Conservation (phyloP, 805 yeast genomes). For the Kazachstania taianensis region DNA sequence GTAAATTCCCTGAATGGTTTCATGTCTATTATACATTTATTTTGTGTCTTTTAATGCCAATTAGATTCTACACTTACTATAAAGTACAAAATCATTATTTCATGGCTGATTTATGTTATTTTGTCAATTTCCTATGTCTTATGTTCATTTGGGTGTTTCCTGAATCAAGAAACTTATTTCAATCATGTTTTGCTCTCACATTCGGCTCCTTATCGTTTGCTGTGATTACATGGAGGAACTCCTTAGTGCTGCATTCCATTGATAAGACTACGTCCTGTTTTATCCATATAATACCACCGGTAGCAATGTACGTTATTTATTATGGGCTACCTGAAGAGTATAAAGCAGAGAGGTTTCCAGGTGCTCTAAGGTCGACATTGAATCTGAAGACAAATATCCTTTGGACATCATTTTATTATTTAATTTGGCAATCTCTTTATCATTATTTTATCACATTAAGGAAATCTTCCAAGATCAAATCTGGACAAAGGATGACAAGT, state of each 20-base stretch:
- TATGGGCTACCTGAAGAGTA: constrained; percentile 56
- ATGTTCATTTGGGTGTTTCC: constrained; percentile 80
- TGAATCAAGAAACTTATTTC: constrained; percentile 56
- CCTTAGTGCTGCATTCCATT: constrained; percentile 80
- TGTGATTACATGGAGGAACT: constrained; percentile 91
- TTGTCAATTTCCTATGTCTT: constrained; percentile 63
- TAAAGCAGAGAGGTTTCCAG: constrained; percentile 59
- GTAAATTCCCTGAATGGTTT: constrained; percentile 64
- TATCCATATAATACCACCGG: constrained; percentile 86
- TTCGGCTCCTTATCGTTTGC: constrained; percentile 90
- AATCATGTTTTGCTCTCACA: constrained; percentile 75
- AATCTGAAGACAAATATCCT: constrained; percentile 43
- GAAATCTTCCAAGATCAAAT: constrained; percentile 66
- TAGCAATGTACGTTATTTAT: constrained; percentile 74
- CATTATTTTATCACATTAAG: constrained; percentile 86
- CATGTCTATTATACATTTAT: constrained; percentile 64
- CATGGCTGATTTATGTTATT: constrained; percentile 88
- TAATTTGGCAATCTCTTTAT: constrained; percentile 82
- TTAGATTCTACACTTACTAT: constrained; percentile 73
- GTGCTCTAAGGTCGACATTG: constrained; percentile 49
- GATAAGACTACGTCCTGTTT: constrained; percentile 89
- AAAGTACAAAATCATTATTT: constrained; percentile 74
- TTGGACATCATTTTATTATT: constrained; percentile 72
- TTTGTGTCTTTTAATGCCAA: constrained; percentile 62
- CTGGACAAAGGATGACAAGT: constrained; percentile 72